Conservation (phyloP, 2,329 filamentous ascomycete genomes). For the Diaporthe destruens region DNA sequence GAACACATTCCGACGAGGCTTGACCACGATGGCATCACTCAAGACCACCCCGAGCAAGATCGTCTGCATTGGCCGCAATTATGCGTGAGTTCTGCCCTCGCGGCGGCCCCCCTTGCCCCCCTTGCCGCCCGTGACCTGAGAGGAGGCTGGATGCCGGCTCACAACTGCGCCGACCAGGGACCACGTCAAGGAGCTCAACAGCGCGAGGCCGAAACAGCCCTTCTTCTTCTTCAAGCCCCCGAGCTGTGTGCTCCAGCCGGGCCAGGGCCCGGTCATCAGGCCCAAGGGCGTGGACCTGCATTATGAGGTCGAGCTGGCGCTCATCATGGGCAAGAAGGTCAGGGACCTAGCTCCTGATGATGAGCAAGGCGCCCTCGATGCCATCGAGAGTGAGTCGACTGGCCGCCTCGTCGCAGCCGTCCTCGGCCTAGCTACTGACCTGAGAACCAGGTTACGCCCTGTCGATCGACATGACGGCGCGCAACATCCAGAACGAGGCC, state of each 20-base stretch:
- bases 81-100: conserved; percentile 74
- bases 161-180: conserved; percentile 67
- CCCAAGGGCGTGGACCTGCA: conserved; percentile 88
- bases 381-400: conserved; percentile 76
- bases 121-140: not conserved
- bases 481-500: conserved; percentile 95
- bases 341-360: conserved; percentile 82
- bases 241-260: conserved; percentile 84
- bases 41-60: conserved; percentile 73
- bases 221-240: conserved; percentile 99
- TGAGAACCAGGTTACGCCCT: conserved; percentile 79
- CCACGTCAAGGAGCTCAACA: conserved; percentile 93
- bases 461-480: conserved; percentile 96
- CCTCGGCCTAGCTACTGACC: not conserved
- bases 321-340: conserved; percentile 87
- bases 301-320: conserved; percentile 93
- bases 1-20: conserved; percentile 47
- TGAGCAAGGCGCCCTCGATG: conserved; percentile 79
- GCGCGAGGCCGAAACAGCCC: conserved; percentile 87
- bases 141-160: conserved; percentile 10
- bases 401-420: not conserved
- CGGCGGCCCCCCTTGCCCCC: too few relatives aligned
- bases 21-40: conserved; percentile 52
- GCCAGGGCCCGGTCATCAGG: conserved; percentile 82
- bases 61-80: conserved; percentile 92